phyloP scores from a whole-genome alignment of 441 rosid species.

The Bruguiera hainesii region DNA sequence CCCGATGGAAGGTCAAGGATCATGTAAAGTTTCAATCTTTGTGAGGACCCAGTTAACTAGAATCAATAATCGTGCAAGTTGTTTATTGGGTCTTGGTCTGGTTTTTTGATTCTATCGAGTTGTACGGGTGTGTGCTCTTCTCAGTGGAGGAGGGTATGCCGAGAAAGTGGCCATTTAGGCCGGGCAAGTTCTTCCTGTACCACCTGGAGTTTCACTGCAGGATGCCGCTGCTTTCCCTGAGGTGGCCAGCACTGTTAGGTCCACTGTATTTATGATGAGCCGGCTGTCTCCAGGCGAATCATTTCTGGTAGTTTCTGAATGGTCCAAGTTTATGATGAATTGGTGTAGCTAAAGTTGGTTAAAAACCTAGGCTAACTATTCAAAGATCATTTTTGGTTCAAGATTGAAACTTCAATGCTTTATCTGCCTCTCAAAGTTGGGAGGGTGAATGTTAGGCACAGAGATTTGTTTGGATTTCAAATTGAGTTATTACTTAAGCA shows the following conservation, averaged over 20 bases:
- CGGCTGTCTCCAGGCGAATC: conserved; percentile 66
- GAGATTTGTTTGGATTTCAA: too few species aligned
- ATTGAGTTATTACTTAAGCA: too few species aligned
- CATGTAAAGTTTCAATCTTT: conserved; percentile 37
- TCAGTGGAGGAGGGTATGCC: conserved; percentile 87
- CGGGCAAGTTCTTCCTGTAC: conserved; percentile 71
- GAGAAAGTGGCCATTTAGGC: conserved; percentile 87
- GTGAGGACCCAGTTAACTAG: not conserved
- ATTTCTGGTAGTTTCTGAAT: conserved; percentile 48
- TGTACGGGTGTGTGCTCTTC: conserved; percentile 79
- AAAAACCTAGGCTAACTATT: not conserved
- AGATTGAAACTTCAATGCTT: not conserved
- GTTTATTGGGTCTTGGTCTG: not conserved
- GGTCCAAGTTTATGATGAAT: not conserved
- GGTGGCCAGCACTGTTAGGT: conserved; percentile 97
- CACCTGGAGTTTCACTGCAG: conserved; percentile 54
- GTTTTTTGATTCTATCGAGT: not conserved
- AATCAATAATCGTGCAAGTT: not conserved
- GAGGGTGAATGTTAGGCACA: too few species aligned
- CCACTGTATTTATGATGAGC: conserved; percentile 83
- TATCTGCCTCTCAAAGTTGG: not conserved
- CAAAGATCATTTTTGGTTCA: not conserved
- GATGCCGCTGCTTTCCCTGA: conserved; percentile 87
- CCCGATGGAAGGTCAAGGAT: conserved; percentile 82
- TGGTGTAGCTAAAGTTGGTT: not conserved